Evolutionary conservation across 2,329 filamentous ascomycete genomes (phyloP), one percentile per base, ranked within the genome.

Genomic region (Botrytis medusae): DNA sequence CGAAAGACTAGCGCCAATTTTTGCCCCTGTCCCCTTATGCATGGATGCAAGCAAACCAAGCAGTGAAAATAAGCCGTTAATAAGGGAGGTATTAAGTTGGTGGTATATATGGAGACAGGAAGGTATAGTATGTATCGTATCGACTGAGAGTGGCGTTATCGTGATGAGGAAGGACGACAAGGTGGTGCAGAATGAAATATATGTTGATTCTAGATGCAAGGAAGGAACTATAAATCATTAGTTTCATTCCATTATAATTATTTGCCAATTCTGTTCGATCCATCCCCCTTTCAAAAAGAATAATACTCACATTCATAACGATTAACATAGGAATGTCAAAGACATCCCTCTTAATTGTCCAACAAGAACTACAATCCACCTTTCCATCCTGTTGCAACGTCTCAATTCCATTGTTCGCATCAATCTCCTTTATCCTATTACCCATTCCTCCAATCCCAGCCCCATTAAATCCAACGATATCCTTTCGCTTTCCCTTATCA

Each of bases 281-380:
- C 51, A 29, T 0, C n/a, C 61, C 32, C 46, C 71, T 78, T 68
- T 78, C 77, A 54, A 61, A 44, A 42, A 54, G 59, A 44, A n/a
- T 61, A 32, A 71, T 14, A 91, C 95, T 91, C 83, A 98, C 96
- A 85, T 98, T 98, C 86, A 98, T 95, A 80, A 98, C 93, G 82
- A 98, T 97, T 84, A 98, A 87, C 94, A 98, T 97, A 34, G 96
- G 96, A 83, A 98, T 97, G 84, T 98, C 95, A 84, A 98, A 98
- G 59, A 96, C 93, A 82, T 99, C 96, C 76, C 95, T 88, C 84
- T 97, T 97, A 75, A 98, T 95, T 76, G 93, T 95, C 95, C 95
- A 98, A 84, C 93, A 97, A 84, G 97, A 97, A 79, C 93, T 94
- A 84, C 95, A 98, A 81, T 97, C 93, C 73, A 98, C 92, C 83